Evolutionary conservation across 2,329 filamentous ascomycete species (phyloP).

Genomic region (Epichloe brachyelytri): DNA sequence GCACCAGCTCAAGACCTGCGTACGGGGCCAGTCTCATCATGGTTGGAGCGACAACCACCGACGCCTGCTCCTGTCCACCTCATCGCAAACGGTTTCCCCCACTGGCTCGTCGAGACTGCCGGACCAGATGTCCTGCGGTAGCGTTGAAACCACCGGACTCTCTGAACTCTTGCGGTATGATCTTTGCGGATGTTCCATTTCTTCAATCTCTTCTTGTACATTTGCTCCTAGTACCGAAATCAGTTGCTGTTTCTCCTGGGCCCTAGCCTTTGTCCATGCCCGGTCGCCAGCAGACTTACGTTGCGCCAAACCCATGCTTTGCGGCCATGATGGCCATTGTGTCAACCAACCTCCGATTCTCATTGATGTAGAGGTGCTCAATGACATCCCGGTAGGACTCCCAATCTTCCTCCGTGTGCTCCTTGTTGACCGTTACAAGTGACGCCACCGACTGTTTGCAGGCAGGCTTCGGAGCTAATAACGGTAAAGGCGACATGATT

Average conservation of each 20-base stretch:
- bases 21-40: conserved; percentile 14
- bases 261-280: too few relatives aligned
- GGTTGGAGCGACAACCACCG: conserved; percentile 12
- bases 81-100: conserved; percentile 1
- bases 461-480: conserved; percentile 21
- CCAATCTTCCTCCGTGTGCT: conserved; percentile 24
- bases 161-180: conserved; percentile 17
- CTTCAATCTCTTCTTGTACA: conserved; percentile 27
- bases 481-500: conserved; percentile 15
- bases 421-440: conserved; percentile 18
- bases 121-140: background rate
- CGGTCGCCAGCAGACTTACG: conserved; percentile 16
- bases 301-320: conserved; percentile 23
- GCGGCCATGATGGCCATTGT: conserved; percentile 23
- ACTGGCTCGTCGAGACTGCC: background rate
- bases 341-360: conserved; percentile 23
- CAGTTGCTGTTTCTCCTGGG: background rate
- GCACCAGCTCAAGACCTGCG: conserved; percentile 19
- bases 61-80: background rate
- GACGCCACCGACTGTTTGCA: conserved; percentile 12
- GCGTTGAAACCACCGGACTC: conserved; percentile 2
- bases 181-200: conserved; percentile 26
- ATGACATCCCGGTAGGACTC: conserved; percentile 19
- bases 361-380: conserved; percentile 20
- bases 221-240: conserved; percentile 19